These are phyloP conservation scores for Aspergillus hiratsukae DNA, from an alignment of 2,329 filamentous ascomycete species.

Conservation along the genomic window DNA sequence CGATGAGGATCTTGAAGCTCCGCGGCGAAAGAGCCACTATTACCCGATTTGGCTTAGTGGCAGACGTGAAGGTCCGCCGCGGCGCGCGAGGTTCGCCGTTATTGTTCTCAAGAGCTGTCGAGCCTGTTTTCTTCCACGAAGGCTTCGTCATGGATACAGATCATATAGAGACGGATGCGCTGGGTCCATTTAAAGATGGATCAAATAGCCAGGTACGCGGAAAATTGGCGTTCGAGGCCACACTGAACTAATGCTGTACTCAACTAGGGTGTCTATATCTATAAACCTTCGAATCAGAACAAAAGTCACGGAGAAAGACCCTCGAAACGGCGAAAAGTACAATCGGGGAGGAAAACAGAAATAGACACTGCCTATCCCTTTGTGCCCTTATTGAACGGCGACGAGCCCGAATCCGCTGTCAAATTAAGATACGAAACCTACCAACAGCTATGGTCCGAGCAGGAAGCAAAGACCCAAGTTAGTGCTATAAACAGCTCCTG, in stretches of 20 bases:
- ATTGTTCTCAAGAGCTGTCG: not conserved
- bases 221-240: not conserved
- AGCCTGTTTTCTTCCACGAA: not conserved
- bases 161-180: slow-evolving; percentile 16
- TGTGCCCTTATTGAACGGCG: slow-evolving; percentile 36
- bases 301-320: slow-evolving; percentile 41
- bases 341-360: slow-evolving; percentile 28
- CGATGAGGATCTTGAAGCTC: slow-evolving; percentile 16
- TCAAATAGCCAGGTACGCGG: slow-evolving; percentile 27
- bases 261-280: slow-evolving; percentile 58
- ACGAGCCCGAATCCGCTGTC: slow-evolving; percentile 30
- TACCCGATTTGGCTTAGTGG: slow-evolving; percentile 30
- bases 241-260: not conserved
- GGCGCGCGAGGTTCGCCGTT: slow-evolving; percentile 3
- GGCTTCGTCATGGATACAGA: slow-evolving; percentile 18
- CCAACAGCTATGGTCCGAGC: slow-evolving; percentile 35
- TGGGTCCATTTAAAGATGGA: slow-evolving; percentile 23
- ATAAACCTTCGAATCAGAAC: slow-evolving; percentile 48
- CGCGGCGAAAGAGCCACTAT: slow-evolving; percentile 25
- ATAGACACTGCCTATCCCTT: slow-evolving; percentile 24
- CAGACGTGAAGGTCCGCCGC: slow-evolving; percentile 14
- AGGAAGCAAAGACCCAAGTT: slow-evolving; percentile 38
- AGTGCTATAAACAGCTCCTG: slow-evolving; percentile 1
- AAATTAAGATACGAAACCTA: slow-evolving; percentile 35
- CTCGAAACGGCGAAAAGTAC: slow-evolving; percentile 55